Percentiles rank a stretch among this genome's conserved stretches.
Conservation (phyloP, 768 basidiomycete species). For the Rossbeevera mucosa region DNA sequence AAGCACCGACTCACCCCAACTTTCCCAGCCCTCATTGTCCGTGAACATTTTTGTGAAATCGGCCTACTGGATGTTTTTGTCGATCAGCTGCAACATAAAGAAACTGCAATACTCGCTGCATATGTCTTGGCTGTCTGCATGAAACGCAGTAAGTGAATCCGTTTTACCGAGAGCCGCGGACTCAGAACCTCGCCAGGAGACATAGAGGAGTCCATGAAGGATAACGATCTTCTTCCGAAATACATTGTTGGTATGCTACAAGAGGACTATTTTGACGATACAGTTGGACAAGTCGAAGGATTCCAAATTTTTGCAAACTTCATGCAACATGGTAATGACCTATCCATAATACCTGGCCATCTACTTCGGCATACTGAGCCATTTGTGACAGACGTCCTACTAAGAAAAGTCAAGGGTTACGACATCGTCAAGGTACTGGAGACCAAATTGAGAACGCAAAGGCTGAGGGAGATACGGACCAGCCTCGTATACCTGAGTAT, state of each 20-base stretch:
- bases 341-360: neutral
- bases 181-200: neutral
- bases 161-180: neutral
- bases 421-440: neutral
- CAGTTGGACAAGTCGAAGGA: neutral
- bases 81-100: neutral
- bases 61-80: neutral
- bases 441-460: neutral
- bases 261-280: neutral
- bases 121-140: neutral
- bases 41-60: neutral
- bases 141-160: neutral
- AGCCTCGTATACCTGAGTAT: neutral
- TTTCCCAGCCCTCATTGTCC: neutral
- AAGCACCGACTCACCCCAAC: neutral
- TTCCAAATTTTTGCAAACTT: neutral
- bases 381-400: neutral
- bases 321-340: neutral
- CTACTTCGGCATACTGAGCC: neutral
- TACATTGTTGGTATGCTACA: neutral
- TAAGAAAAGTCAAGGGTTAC: neutral
- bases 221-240: neutral
- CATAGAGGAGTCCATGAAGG: neutral
- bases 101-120: neutral
- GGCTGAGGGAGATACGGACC: neutral